Percentiles rank a stretch among this genome's conserved stretches.
These are phyloP conservation scores for Dactylellina leptospora DNA, from an alignment of 2,329 filamentous ascomycete species.

Conservation along the genomic window DNA sequence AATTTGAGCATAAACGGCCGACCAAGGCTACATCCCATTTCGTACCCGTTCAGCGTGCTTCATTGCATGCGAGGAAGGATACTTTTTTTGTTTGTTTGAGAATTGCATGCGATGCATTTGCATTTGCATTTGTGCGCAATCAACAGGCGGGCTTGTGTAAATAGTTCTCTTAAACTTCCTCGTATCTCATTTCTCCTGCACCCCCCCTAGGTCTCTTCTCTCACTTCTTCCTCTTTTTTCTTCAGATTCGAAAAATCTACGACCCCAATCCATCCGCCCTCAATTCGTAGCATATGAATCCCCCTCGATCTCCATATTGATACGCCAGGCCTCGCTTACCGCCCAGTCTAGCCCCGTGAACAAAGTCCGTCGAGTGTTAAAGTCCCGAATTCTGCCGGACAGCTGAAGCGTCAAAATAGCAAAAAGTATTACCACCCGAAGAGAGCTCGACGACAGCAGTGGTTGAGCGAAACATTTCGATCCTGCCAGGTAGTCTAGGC, in stretches of 20 bases:
- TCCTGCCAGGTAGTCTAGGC: conserved; percentile 45
- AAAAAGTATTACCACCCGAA: conserved; percentile 51
- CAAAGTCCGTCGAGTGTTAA: conserved; percentile 21
- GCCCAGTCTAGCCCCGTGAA: conserved; percentile 1
- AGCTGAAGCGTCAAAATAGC: conserved; percentile 53
- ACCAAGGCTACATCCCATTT: conserved; percentile 30
- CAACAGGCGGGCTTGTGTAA: conserved; percentile 17
- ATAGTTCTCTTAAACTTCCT: conserved; percentile 23
- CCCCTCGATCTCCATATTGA: neutral
- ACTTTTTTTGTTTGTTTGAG: conserved; percentile 7
- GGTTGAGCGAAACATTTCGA: conserved; percentile 3
- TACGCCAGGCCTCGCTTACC: conserved; percentile 2
- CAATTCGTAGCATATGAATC: neutral
- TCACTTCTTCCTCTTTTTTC: neutral
- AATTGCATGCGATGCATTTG: neutral
- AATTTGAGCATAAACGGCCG: conserved; percentile 50
- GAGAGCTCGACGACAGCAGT: conserved; percentile 30
- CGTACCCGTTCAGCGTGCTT: neutral
- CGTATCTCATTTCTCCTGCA: neutral
- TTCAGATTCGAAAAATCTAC: neutral
- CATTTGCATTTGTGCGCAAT: neutral
- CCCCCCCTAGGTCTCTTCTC: neutral
- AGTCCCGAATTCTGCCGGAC: conserved; percentile 45
- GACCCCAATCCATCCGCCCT: neutral
- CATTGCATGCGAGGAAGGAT: neutral